A percentile compares a stretch with the other conserved stretches of the same genome.
phyloP scores from a whole-genome alignment of 164 flowering plant species.

The Malania oleifera region DNA sequence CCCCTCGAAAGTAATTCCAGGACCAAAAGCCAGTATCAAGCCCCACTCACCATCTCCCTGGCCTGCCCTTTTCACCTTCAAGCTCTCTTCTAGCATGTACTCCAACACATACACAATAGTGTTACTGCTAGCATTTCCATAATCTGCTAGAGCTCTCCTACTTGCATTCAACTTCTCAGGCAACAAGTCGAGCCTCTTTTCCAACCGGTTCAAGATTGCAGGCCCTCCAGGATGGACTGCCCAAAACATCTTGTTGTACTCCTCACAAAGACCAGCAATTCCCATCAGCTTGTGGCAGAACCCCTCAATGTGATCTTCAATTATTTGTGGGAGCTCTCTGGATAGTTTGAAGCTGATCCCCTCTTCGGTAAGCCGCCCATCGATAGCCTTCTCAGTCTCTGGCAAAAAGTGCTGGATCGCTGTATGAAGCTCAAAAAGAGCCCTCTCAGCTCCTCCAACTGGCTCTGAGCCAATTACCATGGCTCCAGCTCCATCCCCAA shows the following conservation, averaged over 20 bases:
- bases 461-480: constrained; percentile 79
- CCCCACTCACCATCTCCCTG: constrained; percentile 56
- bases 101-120: constrained; percentile 91
- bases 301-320: constrained; percentile 71
- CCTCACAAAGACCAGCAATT: constrained; percentile 30
- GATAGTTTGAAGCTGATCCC: constrained; percentile 81
- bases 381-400: constrained; percentile 69
- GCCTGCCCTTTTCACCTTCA: constrained; percentile 34
- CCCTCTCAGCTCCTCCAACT: constrained; percentile 33
- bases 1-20: constrained; percentile 89
- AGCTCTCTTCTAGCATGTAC: constrained; percentile 73
- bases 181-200: constrained; percentile 69
- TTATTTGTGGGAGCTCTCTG: constrained; percentile 82
- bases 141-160: constrained; percentile 73
- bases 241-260: constrained; percentile 82
- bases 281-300: constrained; percentile 61
- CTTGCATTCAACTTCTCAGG: constrained; percentile 77
- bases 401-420: constrained; percentile 78
- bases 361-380: constrained; percentile 79
- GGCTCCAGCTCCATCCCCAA: constrained; percentile 96
- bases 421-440: constrained; percentile 77
- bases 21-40: constrained; percentile 86
- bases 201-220: constrained; percentile 78
- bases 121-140: constrained; percentile 92
- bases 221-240: constrained; percentile 97